Evolutionary conservation across 257 asterid genomes (phyloP), one percentile per base, ranked within the genome.

Genomic region (Solanum microdontum): DNA sequence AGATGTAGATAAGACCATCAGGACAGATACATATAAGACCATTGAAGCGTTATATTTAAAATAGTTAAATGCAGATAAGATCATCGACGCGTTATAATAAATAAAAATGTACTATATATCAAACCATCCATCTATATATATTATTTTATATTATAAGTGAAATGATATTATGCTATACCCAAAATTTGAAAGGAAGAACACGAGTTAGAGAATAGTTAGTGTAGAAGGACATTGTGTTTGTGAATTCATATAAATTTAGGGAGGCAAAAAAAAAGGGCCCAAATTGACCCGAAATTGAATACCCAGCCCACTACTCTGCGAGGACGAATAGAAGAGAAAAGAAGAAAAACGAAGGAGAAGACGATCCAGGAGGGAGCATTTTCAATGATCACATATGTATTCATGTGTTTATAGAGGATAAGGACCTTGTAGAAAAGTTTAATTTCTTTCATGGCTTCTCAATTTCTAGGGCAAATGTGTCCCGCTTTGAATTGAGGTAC

Each of bases 311-410:
- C 87, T 77, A 15, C 60, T 77, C 82, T 23, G 87, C 87, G 84
- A 89, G 86, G 55, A 70, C 89, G 92, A 90, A 88, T 88, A 88
- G 93, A 91, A 91, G 93, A 92, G 92, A 88, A 87, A 87, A 23
- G 74, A 77, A 82, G 86, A 88, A 74, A 84, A 74, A 82, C 88
- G 90, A 76, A 91, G 86, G 84, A 88, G 92, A 92, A 84, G 89
- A 89, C 90, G 89, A 92, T 80, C 84, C 88, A 89, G 76, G 72
- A 55, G 66, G 66, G 80, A 72, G 66, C 83, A 77, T 69, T 73
- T 86, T 69, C 32, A 28, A 51, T 33, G 69, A 70, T 30, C 83
- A 60, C 87, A 75, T 87, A 39, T 26, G 26, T 48, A 72, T 88
- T 37, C 23, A 66, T 79, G 80, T 87, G 88, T 83, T 10, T 74